phyloP scores from a whole-genome alignment of 257 asterid genomes.

The Scutellaria barbata region DNA sequence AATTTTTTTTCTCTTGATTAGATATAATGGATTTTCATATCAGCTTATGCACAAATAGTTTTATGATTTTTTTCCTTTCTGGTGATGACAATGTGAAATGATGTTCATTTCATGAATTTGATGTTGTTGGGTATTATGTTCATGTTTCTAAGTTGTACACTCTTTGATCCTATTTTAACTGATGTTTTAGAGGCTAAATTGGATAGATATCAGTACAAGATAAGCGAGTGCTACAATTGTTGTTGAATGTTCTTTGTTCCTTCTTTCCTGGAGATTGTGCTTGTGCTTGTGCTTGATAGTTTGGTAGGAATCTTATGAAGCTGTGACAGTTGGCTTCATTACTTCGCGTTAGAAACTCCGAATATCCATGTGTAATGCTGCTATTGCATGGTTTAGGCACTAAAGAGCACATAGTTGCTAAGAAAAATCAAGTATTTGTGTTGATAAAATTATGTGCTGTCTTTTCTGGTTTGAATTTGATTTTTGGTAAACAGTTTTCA shows the following conservation, averaged over 20 bases:
- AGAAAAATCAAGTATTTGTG: background rate
- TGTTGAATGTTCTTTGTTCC: background rate
- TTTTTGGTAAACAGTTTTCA: background rate
- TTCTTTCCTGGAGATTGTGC: background rate
- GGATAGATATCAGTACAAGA: background rate
- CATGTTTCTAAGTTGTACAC: too few relatives aligned
- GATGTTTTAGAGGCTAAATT: too few relatives aligned
- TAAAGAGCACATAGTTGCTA: background rate
- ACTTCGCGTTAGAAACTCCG: too few relatives aligned
- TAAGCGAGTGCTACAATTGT: background rate
- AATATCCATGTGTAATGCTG: background rate
- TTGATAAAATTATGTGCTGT: background rate
- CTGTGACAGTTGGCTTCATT: background rate
- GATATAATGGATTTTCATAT: background rate
- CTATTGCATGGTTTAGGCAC: background rate
- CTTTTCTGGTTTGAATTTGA: background rate
- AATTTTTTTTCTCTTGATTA: background rate
- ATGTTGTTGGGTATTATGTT: background rate
- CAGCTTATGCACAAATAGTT: background rate
- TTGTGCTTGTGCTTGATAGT: background rate
- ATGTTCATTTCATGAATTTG: conserved; percentile 1
- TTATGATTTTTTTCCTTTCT: background rate
- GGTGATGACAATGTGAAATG: background rate
- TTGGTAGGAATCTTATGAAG: background rate
- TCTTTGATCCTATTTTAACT: too few relatives aligned